Evolutionary conservation across 768 basidiomycete genomes (phyloP).

Genomic region (Tylopilus sp.): DNA sequence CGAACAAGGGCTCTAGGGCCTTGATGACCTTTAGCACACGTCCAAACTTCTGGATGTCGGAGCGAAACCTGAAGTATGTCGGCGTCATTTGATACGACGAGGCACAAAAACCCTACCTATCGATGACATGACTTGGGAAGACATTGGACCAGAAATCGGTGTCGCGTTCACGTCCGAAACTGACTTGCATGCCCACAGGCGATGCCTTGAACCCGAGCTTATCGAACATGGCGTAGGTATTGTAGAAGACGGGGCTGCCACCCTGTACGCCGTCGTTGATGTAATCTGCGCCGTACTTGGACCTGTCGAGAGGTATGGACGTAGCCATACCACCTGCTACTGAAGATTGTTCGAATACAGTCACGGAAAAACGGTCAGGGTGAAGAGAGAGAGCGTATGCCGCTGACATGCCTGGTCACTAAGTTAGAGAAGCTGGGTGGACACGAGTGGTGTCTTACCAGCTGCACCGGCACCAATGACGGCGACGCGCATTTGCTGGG

Average conservation of each 20-base stretch:
- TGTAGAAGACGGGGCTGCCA: background rate
- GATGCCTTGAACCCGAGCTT: background rate
- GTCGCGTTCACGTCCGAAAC: background rate
- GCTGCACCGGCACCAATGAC: background rate
- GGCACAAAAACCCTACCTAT: background rate
- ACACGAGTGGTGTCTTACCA: background rate
- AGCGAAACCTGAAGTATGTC: background rate
- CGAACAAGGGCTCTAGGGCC: constrained; percentile 2
- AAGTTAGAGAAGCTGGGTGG: background rate
- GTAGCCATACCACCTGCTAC: background rate
- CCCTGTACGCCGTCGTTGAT: background rate
- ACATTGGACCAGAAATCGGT: background rate
- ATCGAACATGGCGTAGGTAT: background rate
- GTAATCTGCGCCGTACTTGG: background rate
- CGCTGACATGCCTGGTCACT: background rate
- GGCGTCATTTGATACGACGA: background rate
- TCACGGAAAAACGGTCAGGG: background rate
- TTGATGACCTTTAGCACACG: constrained; percentile 1
- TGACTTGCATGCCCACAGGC: background rate
- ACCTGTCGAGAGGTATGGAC: background rate
- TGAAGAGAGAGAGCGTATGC: background rate
- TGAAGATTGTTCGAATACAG: background rate
- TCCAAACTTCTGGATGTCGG: constrained; percentile 7
- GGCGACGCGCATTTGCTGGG: background rate
- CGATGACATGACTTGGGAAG: background rate